phyloP scores from a whole-genome alignment of 2,329 filamentous ascomycete genomes.

The Aaosphaeria arxii region DNA sequence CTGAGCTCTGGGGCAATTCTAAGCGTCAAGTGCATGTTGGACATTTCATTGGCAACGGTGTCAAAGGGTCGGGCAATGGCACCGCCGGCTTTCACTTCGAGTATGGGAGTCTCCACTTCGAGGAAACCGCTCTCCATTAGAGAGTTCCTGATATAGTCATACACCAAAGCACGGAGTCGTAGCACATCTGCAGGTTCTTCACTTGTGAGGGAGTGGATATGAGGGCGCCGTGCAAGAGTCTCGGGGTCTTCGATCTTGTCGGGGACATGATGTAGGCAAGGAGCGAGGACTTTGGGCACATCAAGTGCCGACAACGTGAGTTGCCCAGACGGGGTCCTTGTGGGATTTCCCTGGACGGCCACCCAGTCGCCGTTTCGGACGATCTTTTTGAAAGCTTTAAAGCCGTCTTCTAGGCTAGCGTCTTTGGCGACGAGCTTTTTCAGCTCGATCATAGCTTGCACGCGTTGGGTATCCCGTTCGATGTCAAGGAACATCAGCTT shows the following conservation, averaged over 20 bases:
- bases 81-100: constrained; percentile 79
- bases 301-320: constrained; percentile 67
- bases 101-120: constrained; percentile 87
- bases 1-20: constrained; percentile 93
- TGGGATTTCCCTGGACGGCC: constrained; percentile 68
- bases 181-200: constrained; percentile 65
- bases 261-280: constrained; percentile 77
- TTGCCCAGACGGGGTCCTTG: constrained; percentile 69
- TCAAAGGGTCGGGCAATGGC: constrained; percentile 84
- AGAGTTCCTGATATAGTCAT: constrained; percentile 70
- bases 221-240: constrained; percentile 71
- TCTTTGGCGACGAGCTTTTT: constrained; percentile 44
- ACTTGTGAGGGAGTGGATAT: constrained; percentile 84
- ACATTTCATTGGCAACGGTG: constrained; percentile 74
- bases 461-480: constrained; percentile 64
- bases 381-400: constrained; percentile 62
- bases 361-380: constrained; percentile 81
- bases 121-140: constrained; percentile 71
- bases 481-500: constrained; percentile 85
- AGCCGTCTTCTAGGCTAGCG: constrained; percentile 41
- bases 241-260: constrained; percentile 67
- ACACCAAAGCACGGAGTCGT: constrained; percentile 70
- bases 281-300: constrained; percentile 71
- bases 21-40: constrained; percentile 68
- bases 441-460: constrained; percentile 76